Conservation (phyloP, 1,284 basidiomycete genomes). For the Volvariella volvacea region DNA sequence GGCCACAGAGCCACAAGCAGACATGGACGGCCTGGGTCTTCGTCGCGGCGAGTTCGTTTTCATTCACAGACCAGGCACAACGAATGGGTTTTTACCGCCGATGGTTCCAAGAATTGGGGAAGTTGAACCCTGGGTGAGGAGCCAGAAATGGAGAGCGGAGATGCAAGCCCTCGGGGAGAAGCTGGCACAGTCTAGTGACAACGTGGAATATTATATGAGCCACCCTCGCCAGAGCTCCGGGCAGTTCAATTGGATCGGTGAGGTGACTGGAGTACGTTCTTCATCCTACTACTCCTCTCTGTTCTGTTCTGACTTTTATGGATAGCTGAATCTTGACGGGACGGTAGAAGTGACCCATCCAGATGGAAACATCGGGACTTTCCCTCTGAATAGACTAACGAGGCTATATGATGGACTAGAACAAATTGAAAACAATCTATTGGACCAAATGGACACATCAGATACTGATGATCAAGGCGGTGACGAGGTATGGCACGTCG, state of each 20-base stretch:
- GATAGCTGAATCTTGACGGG: constrained; percentile 65
- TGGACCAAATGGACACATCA: constrained; percentile 50
- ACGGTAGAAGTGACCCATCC: constrained; percentile 61
- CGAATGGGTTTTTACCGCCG: constrained; percentile 62
- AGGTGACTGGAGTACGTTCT: constrained; percentile 62
- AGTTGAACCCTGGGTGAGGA: constrained; percentile 70
- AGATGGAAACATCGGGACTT: constrained; percentile 36
- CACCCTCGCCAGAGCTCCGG: constrained; percentile 37
- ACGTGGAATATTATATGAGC: constrained; percentile 34
- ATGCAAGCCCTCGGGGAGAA: constrained; percentile 57
- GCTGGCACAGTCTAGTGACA: constrained; percentile 40
- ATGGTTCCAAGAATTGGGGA: constrained; percentile 75
- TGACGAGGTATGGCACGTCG: constrained; percentile 45
- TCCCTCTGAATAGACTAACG: constrained; percentile 62
- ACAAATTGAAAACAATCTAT: constrained; percentile 47
- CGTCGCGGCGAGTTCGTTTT: constrained; percentile 82
- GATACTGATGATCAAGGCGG: constrained; percentile 35
- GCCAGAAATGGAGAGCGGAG: constrained; percentile 59
- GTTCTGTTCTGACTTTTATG: constrained; percentile 3
- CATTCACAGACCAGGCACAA: constrained; percentile 56
- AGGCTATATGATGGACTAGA: constrained; percentile 69
- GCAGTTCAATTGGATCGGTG: constrained; percentile 64
- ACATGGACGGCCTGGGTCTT: constrained; percentile 66
- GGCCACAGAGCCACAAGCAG: constrained; percentile 29
- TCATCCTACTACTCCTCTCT: constrained; percentile 7